Conservation (phyloP, 768 basidiomycete species). For the Rhodotorula graminis region DNA sequence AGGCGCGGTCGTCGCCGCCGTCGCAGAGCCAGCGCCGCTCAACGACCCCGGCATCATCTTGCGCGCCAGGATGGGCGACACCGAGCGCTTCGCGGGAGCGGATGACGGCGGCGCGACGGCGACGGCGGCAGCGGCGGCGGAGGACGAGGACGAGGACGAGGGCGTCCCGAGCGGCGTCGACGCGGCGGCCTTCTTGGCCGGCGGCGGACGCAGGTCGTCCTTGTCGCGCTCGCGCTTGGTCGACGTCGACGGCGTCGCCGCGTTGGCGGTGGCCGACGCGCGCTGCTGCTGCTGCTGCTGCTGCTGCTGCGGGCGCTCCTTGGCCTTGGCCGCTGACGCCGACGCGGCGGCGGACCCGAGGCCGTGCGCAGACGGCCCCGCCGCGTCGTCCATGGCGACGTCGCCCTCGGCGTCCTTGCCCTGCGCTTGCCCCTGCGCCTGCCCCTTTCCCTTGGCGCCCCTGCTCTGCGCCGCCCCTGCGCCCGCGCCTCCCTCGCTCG, state of each 20-base stretch:
- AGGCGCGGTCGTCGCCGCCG: background rate
- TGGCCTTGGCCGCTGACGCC: background rate
- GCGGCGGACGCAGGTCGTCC: background rate
- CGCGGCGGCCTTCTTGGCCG: constrained; percentile 16
- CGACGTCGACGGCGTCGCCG: background rate
- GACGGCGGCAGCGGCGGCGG: background rate
- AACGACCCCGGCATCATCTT: background rate
- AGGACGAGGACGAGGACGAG: background rate
- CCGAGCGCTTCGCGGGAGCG: constrained; percentile 19
- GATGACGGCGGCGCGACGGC: too few relatives aligned
- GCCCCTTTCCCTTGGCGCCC: background rate
- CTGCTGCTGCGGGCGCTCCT: background rate
- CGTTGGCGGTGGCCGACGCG: background rate
- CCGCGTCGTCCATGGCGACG: background rate
- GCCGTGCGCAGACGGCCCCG: background rate
- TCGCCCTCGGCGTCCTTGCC: background rate
- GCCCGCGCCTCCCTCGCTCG: too few relatives aligned
- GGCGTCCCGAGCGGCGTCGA: background rate
- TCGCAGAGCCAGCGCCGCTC: too few relatives aligned
- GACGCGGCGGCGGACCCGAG: background rate
- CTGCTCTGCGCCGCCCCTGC: background rate
- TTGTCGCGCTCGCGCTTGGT: constrained; percentile 17
- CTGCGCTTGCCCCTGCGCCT: too few relatives aligned
- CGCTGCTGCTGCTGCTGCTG: too few relatives aligned
- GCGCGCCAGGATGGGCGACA: constrained; percentile 3